These are phyloP conservation scores for Ophiostoma novo-ulmi DNA, from an alignment of 2,329 filamentous ascomycete species.

Conservation along the genomic window DNA sequence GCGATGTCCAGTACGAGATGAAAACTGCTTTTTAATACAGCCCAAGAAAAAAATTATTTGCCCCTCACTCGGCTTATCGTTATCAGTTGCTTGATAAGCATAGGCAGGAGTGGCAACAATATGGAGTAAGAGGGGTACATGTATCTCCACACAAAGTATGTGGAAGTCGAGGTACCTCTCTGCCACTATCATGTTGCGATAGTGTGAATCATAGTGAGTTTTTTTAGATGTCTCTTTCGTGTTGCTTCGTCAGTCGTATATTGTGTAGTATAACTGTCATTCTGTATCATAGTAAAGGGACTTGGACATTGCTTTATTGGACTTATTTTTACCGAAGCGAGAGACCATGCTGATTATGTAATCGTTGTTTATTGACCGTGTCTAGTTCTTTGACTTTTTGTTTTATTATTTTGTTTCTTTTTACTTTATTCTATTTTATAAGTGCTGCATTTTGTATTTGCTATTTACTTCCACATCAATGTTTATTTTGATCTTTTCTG, in stretches of 20 bases:
- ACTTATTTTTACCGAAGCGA: background rate
- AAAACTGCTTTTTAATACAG: conserved; percentile 13
- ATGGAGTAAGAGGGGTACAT: background rate
- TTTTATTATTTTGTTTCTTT: background rate
- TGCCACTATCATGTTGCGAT: background rate
- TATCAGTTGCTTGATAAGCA: conserved; percentile 14
- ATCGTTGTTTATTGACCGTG: background rate
- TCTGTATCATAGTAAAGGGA: background rate
- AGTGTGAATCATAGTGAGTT: background rate
- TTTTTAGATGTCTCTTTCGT: background rate
- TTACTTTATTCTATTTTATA: too few relatives aligned
- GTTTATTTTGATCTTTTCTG: too few relatives aligned
- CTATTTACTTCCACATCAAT: too few relatives aligned
- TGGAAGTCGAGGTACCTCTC: background rate
- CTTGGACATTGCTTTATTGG: background rate
- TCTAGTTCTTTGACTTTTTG: background rate
- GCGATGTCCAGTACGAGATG: background rate
- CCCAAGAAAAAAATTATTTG: conserved; percentile 11
- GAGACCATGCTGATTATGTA: background rate
- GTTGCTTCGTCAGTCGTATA: too few relatives aligned
- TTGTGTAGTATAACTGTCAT: background rate
- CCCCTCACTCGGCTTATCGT: conserved; percentile 17
- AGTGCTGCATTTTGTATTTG: background rate
- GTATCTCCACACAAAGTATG: background rate
- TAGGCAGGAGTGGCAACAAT: background rate